Evolutionary conservation across 768 basidiomycete species (phyloP).

Genomic region (Mycena rosella): DNA sequence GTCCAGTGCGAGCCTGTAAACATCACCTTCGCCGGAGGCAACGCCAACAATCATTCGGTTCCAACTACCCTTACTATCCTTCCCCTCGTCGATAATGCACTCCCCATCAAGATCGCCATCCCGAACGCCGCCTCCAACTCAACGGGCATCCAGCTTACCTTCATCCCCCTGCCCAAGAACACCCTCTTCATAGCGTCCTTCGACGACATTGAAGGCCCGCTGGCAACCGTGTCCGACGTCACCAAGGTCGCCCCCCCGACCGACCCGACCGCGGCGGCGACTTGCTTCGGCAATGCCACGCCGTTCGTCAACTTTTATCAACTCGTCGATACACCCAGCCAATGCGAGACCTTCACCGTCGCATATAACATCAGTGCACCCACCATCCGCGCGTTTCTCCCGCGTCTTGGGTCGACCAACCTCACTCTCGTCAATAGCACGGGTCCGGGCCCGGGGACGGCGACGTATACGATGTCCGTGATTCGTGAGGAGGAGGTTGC

Average conservation of each 20-base stretch:
- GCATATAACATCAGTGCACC: constrained; percentile 54
- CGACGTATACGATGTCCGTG: constrained; percentile 59
- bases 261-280: constrained; percentile 52
- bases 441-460: constrained; percentile 43
- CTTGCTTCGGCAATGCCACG: constrained; percentile 10
- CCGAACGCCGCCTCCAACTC: constrained; percentile 50
- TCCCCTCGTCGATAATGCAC: constrained; percentile 59
- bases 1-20: constrained; percentile 66
- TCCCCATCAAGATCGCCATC: constrained; percentile 62
- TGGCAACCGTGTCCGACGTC: constrained; percentile 62
- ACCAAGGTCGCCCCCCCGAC: constrained; percentile 50
- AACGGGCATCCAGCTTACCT: constrained; percentile 59
- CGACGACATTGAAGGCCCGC: constrained; percentile 57
- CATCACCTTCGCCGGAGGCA: constrained; percentile 59
- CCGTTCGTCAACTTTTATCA: constrained; percentile 45
- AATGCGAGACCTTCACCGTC: constrained; percentile 65
- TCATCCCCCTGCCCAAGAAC: constrained; percentile 64
- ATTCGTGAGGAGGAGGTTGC: constrained; percentile 52
- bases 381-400: constrained; percentile 54
- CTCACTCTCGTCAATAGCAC: constrained; percentile 41
- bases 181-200: constrained; percentile 68
- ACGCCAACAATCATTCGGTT: constrained; percentile 46
- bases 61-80: constrained; percentile 64
- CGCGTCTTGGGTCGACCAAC: constrained; percentile 49
- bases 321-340: constrained; percentile 49